phyloP scores from a whole-genome alignment of 148 eudicot genomes.

The Tetragonia tetragonoides region DNA sequence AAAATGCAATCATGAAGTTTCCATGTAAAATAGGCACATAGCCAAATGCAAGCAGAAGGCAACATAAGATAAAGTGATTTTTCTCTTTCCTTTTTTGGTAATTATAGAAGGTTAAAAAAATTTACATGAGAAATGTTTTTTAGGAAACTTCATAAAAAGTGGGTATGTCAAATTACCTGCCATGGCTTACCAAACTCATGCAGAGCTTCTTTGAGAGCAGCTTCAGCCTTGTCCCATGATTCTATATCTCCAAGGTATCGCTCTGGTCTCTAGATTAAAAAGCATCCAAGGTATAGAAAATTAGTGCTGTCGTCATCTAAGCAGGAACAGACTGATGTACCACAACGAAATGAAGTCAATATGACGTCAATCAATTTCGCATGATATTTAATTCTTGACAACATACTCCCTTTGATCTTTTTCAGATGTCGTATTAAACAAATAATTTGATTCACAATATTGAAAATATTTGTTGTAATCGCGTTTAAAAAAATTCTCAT shows the following conservation, averaged over 20 bases:
- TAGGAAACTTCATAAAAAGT: too few species aligned
- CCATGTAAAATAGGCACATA: not conserved
- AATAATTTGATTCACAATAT: too few species aligned
- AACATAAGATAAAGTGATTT: not conserved
- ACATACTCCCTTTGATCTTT: too few species aligned
- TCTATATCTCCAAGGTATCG: slow-evolving; percentile 80
- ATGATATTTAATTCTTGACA: too few species aligned
- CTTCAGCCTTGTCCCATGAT: slow-evolving; percentile 92
- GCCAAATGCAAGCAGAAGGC: not conserved
- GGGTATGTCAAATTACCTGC: slow-evolving; percentile 51
- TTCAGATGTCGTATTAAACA: too few species aligned
- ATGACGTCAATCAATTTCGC: too few species aligned
- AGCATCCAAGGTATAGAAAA: not conserved
- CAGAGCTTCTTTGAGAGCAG: slow-evolving; percentile 82
- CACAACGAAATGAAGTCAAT: too few species aligned
- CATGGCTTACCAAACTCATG: slow-evolving; percentile 89
- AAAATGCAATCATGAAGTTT: not conserved
- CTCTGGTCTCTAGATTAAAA: slow-evolving; percentile 75
- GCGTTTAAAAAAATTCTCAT: too few species aligned
- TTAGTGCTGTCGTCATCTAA: not conserved
- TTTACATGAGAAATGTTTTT: too few species aligned
- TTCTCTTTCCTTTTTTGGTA: not conserved
- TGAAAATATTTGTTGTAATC: too few species aligned
- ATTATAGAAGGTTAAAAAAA: too few species aligned
- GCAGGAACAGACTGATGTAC: too few species aligned